Conservation (phyloP, 192 early-diverging fungal species). For the Backusella morwellensis region DNA sequence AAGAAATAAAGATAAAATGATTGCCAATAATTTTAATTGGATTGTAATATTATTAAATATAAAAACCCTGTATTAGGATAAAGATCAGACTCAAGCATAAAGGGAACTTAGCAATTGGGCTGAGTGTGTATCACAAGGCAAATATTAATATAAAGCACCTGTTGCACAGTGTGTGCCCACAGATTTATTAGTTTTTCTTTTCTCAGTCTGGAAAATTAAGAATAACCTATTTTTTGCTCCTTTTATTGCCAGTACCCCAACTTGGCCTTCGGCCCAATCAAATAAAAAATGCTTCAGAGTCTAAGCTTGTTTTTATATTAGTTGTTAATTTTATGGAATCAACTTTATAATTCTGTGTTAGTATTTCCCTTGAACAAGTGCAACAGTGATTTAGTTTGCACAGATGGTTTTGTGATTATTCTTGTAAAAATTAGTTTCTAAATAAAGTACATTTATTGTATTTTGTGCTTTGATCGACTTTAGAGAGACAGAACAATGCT, state of each 20-base stretch:
- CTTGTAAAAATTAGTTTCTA: neutral
- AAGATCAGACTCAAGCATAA: neutral
- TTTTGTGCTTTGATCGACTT: neutral
- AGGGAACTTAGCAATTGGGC: neutral
- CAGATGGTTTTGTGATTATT: neutral
- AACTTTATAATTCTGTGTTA: neutral
- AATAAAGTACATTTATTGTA: neutral
- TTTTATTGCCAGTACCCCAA: neutral
- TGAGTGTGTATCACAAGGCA: neutral
- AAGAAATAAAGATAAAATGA: neutral
- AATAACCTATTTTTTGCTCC: neutral
- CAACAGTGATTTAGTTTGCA: neutral
- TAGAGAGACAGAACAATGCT: neutral
- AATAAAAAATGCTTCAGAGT: neutral
- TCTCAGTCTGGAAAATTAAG: constrained; percentile 1
- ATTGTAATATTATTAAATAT: neutral
- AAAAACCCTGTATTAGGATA: neutral
- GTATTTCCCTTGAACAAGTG: constrained; percentile 5
- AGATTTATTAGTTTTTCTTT: neutral
- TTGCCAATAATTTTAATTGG: neutral
- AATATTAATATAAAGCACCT: neutral
- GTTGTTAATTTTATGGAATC: neutral
- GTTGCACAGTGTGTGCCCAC: neutral
- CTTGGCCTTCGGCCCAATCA: neutral
- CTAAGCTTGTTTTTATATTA: neutral